Evolutionary conservation across 208 protist species (phyloP).

Genomic region (Acanthamoeba royreba): DNA sequence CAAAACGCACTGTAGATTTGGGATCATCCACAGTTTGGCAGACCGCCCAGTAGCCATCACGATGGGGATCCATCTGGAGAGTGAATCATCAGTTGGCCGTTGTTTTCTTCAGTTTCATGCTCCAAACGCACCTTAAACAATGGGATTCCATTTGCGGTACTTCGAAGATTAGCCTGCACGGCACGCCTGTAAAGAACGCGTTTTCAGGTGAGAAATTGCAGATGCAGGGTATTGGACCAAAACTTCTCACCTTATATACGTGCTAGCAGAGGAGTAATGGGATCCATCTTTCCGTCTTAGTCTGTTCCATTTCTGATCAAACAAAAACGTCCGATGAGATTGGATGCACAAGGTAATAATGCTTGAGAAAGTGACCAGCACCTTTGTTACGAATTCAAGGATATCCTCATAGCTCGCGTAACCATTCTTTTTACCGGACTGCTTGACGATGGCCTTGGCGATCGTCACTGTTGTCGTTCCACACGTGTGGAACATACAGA

Average conservation of each 20-base stretch:
- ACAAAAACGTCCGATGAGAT: neutral
- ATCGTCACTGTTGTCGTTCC: slow-evolving; percentile 26
- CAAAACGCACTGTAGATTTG: neutral
- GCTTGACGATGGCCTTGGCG: slow-evolving; percentile 34
- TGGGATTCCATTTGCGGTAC: neutral
- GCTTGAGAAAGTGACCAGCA: neutral
- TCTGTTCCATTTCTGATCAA: neutral
- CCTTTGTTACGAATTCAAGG: slow-evolving; percentile 13
- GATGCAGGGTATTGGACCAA: neutral
- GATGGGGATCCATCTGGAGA: neutral
- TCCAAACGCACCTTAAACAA: neutral
- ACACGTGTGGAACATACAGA: neutral
- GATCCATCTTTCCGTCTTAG: neutral
- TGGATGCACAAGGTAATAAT: neutral
- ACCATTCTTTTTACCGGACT: neutral
- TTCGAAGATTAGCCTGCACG: slow-evolving; percentile 1
- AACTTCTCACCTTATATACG: neutral
- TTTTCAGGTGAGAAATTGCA: neutral
- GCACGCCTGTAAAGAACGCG: neutral
- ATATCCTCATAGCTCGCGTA: neutral
- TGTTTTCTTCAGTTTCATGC: neutral
- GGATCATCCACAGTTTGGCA: neutral
- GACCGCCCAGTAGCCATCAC: neutral
- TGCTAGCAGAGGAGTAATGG: neutral
- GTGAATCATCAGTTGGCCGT: neutral